phyloP scores from a whole-genome alignment of 140 eudicot species.

The Ambrosia hybrid region DNA sequence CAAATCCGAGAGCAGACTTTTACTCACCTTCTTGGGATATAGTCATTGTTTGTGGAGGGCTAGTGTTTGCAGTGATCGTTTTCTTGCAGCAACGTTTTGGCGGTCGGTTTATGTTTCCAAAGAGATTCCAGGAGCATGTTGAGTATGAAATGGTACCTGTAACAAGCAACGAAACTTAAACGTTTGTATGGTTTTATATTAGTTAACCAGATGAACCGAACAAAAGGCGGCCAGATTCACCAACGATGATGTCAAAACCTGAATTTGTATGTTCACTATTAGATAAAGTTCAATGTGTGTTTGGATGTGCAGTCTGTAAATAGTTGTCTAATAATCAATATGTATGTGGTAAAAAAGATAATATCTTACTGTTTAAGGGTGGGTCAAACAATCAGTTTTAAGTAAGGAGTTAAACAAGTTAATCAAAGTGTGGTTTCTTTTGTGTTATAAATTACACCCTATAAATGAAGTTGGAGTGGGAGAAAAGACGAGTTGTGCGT shows the following conservation, averaged over 20 bases:
- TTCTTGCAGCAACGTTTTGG: slow-evolving; percentile 70
- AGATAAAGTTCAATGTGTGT: background rate
- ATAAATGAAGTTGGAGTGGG: slow-evolving; percentile 40
- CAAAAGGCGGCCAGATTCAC: slow-evolving; percentile 6
- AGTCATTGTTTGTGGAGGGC: slow-evolving; percentile 45
- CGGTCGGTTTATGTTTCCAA: slow-evolving; percentile 57
- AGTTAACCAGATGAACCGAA: background rate
- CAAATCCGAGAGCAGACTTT: slow-evolving; percentile 50
- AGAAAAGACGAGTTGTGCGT: slow-evolving; percentile 36
- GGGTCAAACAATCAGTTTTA: no score
- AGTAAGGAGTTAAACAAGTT: background rate
- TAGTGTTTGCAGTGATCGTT: slow-evolving; percentile 43
- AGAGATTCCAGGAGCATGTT: slow-evolving; percentile 37
- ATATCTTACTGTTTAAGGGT: background rate
- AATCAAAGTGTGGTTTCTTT: background rate
- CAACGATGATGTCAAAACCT: slow-evolving; percentile 9
- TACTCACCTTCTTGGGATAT: slow-evolving; percentile 72
- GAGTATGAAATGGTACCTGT: slow-evolving; percentile 55
- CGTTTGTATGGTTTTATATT: background rate
- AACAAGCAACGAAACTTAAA: slow-evolving; percentile 23
- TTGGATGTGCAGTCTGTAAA: background rate
- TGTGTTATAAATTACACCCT: background rate
- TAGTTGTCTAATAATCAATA: background rate
- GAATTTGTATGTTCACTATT: background rate
- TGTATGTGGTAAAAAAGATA: background rate